Evolutionary conservation across 148 eudicot genomes (phyloP).

Genomic region (Rhododendron griersonianum): DNA sequence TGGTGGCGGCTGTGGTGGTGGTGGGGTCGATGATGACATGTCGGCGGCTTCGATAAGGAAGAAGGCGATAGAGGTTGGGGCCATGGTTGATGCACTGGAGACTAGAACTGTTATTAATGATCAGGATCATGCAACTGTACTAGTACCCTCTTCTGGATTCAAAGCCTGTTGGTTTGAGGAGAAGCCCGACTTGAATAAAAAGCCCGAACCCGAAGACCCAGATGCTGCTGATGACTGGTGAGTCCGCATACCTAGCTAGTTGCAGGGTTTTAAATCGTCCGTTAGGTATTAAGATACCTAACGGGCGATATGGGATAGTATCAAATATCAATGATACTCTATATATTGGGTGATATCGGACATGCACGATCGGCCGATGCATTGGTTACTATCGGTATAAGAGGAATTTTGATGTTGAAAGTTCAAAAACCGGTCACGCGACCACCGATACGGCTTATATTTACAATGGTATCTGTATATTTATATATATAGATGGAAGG

Average conservation of each 20-base stretch:
- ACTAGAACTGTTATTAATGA: neutral
- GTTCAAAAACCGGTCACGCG: neutral
- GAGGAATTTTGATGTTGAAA: neutral
- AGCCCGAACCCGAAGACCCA: conserved; percentile 71
- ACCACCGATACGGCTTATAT: too few relatives aligned
- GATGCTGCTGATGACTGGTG: conserved; percentile 22
- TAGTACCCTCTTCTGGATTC: neutral
- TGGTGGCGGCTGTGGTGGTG: conserved; percentile 11
- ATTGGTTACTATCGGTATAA: neutral
- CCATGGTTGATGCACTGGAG: conserved; percentile 75
- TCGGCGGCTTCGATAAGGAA: conserved; percentile 62
- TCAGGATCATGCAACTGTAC: neutral
- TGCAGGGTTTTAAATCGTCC: neutral
- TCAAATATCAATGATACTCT: too few relatives aligned
- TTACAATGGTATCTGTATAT: too few relatives aligned
- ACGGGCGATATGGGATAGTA: neutral
- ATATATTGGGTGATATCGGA: neutral
- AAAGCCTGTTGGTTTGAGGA: conserved; percentile 42
- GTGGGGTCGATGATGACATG: conserved; percentile 30
- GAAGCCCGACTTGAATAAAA: conserved; percentile 77
- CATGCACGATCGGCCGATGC: neutral
- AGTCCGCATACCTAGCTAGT: neutral
- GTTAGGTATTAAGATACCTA: neutral
- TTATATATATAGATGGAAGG: neutral
- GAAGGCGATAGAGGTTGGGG: conserved; percentile 85